A percentile compares a stretch with the other conserved stretches of the same genome.
phyloP scores from a whole-genome alignment of 306 rosid genomes.

The Inga leiocalycina region DNA sequence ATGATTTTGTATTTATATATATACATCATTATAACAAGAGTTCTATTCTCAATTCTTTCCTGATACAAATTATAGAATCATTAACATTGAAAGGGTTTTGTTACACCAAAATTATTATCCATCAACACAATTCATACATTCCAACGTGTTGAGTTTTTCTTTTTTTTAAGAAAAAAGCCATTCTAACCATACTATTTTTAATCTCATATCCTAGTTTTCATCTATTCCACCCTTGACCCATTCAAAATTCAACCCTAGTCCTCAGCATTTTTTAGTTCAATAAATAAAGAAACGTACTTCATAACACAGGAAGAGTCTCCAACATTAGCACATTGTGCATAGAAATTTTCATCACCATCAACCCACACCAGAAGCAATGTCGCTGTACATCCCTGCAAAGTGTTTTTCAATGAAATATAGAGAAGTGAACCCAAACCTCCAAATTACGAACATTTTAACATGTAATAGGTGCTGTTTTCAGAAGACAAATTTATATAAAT shows the following conservation, averaged over 20 bases:
- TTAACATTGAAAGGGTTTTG: background rate
- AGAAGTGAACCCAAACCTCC: conserved; percentile 18
- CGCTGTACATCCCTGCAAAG: conserved; percentile 94
- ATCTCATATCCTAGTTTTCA: conserved; percentile 19
- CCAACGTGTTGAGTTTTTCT: background rate
- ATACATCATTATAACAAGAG: background rate
- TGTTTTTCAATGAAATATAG: conserved; percentile 32
- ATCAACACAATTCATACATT: conserved; percentile 8
- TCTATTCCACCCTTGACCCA: conserved; percentile 32
- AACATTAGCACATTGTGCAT: conserved; percentile 94
- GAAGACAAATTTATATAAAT: conserved; percentile 10
- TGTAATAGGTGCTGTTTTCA: background rate
- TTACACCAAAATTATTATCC: conserved; percentile 1
- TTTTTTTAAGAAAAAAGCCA: background rate
- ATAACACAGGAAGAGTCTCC: conserved; percentile 91
- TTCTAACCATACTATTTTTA: conserved; percentile 15
- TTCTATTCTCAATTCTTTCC: conserved; percentile 13
- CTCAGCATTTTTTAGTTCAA: conserved; percentile 26
- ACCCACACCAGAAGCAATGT: conserved; percentile 94
- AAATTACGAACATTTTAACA: conserved; percentile 2
- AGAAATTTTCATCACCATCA: conserved; percentile 59
- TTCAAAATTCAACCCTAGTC: conserved; percentile 28
- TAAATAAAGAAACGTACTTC: conserved; percentile 56
- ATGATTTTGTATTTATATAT: background rate
- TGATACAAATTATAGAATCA: conserved; percentile 24